A percentile compares a stretch with the other conserved stretches of the same genome.
Evolutionary conservation across 805 yeast species (phyloP).

Genomic region (Lipomyces yamadae): DNA sequence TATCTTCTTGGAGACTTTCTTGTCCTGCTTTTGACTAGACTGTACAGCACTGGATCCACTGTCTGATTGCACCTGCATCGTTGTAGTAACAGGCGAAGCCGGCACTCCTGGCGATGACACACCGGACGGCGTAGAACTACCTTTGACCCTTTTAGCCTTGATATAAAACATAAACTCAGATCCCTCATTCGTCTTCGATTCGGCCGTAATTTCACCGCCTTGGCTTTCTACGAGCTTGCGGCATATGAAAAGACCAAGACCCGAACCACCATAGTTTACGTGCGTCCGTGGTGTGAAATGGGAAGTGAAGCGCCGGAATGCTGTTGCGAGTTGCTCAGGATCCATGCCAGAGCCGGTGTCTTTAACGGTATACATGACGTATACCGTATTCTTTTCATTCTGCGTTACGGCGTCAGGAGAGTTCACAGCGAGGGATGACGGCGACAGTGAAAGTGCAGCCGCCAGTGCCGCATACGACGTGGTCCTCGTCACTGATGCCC

Average conservation of each 20-base stretch:
- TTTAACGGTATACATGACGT: slow-evolving; percentile 62
- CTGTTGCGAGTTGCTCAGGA: slow-evolving; percentile 74
- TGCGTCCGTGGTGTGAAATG: slow-evolving; percentile 93
- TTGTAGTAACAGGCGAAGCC: background rate
- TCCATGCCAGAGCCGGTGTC: slow-evolving; percentile 97
- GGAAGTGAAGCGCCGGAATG: slow-evolving; percentile 95
- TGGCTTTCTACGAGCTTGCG: slow-evolving; percentile 87
- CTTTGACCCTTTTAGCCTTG: slow-evolving; percentile 42
- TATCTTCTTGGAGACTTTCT: background rate
- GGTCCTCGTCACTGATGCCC: background rate
- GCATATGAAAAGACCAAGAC: slow-evolving; percentile 88
- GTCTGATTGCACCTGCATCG: background rate
- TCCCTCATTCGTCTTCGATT: slow-evolving; percentile 79
- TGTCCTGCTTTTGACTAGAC: background rate
- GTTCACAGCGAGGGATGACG: slow-evolving; percentile 10
- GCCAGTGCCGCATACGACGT: slow-evolving; percentile 34
- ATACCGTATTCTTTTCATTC: slow-evolving; percentile 18
- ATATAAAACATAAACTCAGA: slow-evolving; percentile 81
- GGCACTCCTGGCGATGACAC: slow-evolving; percentile 6
- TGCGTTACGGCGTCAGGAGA: background rate
- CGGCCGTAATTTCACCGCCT: slow-evolving; percentile 80
- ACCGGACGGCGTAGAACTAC: background rate
- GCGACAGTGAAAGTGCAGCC: slow-evolving; percentile 24
- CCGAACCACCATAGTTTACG: slow-evolving; percentile 88
- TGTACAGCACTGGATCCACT: background rate